Base-by-base conservation (phyloP, 2,329 filamentous ascomycete species). In the Fusarium newnesense region DNA sequence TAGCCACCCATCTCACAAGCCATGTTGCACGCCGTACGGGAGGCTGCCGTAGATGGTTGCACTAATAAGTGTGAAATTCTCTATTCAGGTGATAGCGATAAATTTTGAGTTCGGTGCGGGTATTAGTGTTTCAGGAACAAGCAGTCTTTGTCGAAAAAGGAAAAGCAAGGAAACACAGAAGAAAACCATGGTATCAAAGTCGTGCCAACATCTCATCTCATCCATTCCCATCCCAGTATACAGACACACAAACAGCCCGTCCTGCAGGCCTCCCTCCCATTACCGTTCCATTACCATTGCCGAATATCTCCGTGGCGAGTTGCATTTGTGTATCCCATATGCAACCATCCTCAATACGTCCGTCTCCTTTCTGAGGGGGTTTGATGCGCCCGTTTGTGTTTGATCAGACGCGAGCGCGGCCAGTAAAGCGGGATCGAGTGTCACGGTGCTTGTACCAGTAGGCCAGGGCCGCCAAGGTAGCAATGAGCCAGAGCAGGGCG, bases 401-500 rank as follows among this genome's bases (percentile, higher is more conserved):
- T 36, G 44, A 69, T 79, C 83, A 88, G 67, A 90, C 86, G 64
- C 80, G 85, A 36, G 88, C 90, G 56, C 90, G 84, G 60, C 89
- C 89, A 37, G 90, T 92, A 80, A 90, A 91, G 57, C 85, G 85
- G 24, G 84, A 86, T 71, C 85, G 84, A 37, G 82, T 82, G 53
- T 89, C 84, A 52, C 88, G 85, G 76, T 88, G 84, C 69, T 82
- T 84, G 80, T 85, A 90, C 86, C 90, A 94, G 79, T 92, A 88
- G 4, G 86, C 79, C 19, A 84, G 84, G 19, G 88, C 85, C 34
- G 87, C 89, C 18, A 88, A 66, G 8, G 89, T 87, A 7, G 89
- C 91, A 52, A 91, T 81, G 56, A 94, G 83, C 95, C 95, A 97
- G 57, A 97, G 85, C 19, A 94, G 79, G 80, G 94, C 88, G 80